These are phyloP conservation scores for Melaleuca alternifolia DNA, from an alignment of 345 rosid genomes.

Conservation along the genomic window DNA sequence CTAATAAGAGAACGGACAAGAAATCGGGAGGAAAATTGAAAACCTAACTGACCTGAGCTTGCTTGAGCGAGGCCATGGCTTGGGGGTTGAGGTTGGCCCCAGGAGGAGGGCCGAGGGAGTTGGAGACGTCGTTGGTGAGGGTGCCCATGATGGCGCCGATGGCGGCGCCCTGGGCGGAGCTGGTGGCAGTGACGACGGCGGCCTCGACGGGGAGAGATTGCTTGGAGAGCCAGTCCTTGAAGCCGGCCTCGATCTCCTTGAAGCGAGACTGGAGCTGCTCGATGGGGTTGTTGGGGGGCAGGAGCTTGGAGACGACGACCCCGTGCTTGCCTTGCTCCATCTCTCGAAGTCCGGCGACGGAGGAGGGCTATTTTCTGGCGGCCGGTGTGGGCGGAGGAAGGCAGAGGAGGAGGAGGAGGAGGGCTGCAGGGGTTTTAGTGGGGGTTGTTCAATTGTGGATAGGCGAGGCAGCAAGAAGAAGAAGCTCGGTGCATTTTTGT, in stretches of 20 bases:
- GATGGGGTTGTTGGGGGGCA: constrained; percentile 20
- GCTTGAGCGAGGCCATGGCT: constrained; percentile 48
- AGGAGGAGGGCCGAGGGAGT: constrained; percentile 20
- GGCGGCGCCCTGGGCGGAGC: constrained; percentile 35
- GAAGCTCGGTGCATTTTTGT: neutral
- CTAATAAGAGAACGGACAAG: neutral
- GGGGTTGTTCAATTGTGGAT: neutral
- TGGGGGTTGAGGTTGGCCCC: constrained; percentile 21
- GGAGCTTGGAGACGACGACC: constrained; percentile 5
- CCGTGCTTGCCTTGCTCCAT: constrained; percentile 22
- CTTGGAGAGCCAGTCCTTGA: constrained; percentile 34
- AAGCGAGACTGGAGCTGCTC: constrained; percentile 19
- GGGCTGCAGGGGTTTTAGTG: neutral
- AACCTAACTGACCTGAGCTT: constrained; percentile 54
- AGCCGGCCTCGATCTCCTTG: constrained; percentile 30
- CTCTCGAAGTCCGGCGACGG: neutral
- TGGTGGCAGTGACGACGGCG: constrained; percentile 34
- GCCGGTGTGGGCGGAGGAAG: neutral
- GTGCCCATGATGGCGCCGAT: constrained; percentile 42
- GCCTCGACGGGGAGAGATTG: constrained; percentile 43
- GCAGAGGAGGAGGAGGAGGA: neutral
- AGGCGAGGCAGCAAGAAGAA: neutral
- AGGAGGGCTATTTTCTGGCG: neutral
- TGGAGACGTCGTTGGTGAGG: constrained; percentile 21
- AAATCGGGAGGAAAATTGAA: neutral